Evolutionary conservation across 371 early-diverging fungal genomes (phyloP).

Genomic region (Mortierella sp.): DNA sequence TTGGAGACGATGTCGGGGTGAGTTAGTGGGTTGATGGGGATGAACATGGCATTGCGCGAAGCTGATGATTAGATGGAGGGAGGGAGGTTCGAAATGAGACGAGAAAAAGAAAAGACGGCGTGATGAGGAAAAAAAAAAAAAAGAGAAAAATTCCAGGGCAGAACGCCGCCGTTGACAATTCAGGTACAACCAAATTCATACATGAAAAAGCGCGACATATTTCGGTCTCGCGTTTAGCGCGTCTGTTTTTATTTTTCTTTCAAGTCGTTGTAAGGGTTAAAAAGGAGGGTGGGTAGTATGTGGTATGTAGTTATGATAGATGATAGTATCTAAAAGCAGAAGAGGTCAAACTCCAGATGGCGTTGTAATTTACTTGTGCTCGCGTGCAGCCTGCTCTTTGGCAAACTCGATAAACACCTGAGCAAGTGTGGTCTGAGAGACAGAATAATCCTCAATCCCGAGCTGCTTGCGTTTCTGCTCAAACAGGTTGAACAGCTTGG

Average conservation of each 20-base stretch:
- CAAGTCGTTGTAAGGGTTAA: no score
- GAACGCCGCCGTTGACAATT: no score
- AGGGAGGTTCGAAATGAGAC: neutral
- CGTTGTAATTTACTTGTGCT: slow-evolving; percentile 2
- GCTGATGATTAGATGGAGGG: neutral
- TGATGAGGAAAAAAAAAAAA: no score
- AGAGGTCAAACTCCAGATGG: no score
- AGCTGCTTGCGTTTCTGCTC: slow-evolving; percentile 26
- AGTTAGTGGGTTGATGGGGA: neutral
- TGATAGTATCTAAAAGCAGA: neutral
- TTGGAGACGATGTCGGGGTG: slow-evolving; percentile 13
- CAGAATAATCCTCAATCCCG: slow-evolving; percentile 58
- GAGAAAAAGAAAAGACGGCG: no score
- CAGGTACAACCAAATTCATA: no score
- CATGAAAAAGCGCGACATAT: no score
- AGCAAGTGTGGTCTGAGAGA: slow-evolving; percentile 61
- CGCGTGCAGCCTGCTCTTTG: slow-evolving; percentile 50
- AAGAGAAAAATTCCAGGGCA: no score
- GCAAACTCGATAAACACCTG: slow-evolving; percentile 65
- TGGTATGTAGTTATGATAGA: neutral
- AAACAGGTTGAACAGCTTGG: slow-evolving; percentile 51
- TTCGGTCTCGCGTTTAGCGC: no score
- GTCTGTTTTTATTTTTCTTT: no score
- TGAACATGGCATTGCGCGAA: neutral
- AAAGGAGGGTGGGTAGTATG: no score